Base-by-base conservation (phyloP, 2,329 filamentous ascomycete species). In the Aspergillus pseudonomiae region DNA sequence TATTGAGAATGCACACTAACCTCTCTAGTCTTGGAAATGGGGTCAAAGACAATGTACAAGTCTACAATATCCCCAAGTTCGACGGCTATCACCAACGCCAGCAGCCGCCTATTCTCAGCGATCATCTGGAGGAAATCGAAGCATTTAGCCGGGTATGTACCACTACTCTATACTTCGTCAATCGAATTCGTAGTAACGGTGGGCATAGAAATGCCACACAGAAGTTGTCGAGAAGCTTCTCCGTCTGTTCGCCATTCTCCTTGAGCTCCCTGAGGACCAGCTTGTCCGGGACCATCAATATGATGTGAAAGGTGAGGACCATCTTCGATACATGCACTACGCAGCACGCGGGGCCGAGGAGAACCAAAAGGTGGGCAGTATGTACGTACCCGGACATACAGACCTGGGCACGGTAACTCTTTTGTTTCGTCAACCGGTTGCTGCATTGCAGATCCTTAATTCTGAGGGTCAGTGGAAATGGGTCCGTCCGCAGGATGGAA, bases 311-410 rank as follows among this genome's bases (percentile, higher is more conserved):
- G 82, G 84, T 21, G 86, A 89, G 64, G 85, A 86, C 28, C 86
- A 89, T 62, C 79, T 89, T n/a, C 82, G 88, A 3, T 89, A 88
- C 72, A 89, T 89, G 85, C 80, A 84, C 56, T 88, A 88, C 64
- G 79, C 80, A 10, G 80, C 81, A 0, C 83, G 85, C 41, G 80
- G 77, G 0, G 71, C 78, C 0, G 80, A 84, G n/a, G 81, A 85
- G 28, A 82, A 82, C 62, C 79, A 78, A 34, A 77, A 76, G 45
- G 77, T 79, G 1, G 80, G 80, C 0, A 74, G 76, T 24, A 75
- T 85, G 0, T 83, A 83, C 66, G 77, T 78, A 0, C 76, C 76
- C 0, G 85, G 85, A 0, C 85, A 88, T 67, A 88, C 85, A 0
- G 86, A 88, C 64, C 74, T 88, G 0, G 85, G 85, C 0, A 83